phyloP scores from a whole-genome alignment of 306 rosid genomes.

The Lathyrus sativus region DNA sequence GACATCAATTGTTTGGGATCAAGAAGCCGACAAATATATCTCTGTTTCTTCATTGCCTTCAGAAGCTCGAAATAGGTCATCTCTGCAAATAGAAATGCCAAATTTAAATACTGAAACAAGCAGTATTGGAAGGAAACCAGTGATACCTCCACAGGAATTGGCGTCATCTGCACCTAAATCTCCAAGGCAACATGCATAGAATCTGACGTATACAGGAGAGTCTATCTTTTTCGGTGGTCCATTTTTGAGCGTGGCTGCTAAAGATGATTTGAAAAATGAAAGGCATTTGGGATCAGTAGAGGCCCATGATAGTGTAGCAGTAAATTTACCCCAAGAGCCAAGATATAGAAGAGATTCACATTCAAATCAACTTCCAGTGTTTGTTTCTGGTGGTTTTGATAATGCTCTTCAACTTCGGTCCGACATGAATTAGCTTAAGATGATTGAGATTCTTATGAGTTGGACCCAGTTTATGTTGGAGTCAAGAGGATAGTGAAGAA shows the following conservation, averaged over 20 bases:
- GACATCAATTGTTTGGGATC: constrained; percentile 98
- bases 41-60: constrained; percentile 79
- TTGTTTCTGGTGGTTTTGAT: constrained; percentile 75
- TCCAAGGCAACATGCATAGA: constrained; percentile 62
- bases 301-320: constrained; percentile 53
- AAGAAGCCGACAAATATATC: constrained; percentile 97
- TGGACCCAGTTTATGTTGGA: constrained; percentile 33
- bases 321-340: constrained; percentile 65
- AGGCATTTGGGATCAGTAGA: constrained; percentile 51
- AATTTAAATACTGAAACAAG: constrained; percentile 57
- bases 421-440: constrained; percentile 46
- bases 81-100: constrained; percentile 57
- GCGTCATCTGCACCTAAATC: constrained; percentile 57
- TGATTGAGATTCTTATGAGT: constrained; percentile 44
- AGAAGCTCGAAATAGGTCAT: constrained; percentile 68
- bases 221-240: constrained; percentile 97
- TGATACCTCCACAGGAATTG: constrained; percentile 51
- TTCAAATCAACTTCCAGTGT: constrained; percentile 95
- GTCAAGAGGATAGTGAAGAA: constrained; percentile 31
- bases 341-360: constrained; percentile 76
- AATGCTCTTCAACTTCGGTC: constrained; percentile 61
- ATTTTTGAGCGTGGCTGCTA: constrained; percentile 64
- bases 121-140: constrained; percentile 54
- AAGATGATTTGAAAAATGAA: constrained; percentile 67
- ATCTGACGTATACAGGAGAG: constrained; percentile 87